Conservation (phyloP, 2,329 filamentous ascomycete species). For the Penicillium janthinellum region DNA sequence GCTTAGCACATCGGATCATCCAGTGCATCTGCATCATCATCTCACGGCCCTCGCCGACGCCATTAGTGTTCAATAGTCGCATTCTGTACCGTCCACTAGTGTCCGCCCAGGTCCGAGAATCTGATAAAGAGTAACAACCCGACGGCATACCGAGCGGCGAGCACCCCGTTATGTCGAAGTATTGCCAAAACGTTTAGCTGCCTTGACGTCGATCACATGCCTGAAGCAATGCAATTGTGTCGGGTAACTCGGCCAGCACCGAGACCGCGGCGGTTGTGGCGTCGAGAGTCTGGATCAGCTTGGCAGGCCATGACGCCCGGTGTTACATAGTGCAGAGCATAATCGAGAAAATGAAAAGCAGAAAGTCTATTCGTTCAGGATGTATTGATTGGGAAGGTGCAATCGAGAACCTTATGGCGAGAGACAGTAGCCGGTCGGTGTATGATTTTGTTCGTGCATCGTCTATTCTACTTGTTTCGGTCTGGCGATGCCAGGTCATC, state of each 20-base stretch:
- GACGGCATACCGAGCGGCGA: conserved; percentile 15
- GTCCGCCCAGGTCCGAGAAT: no score
- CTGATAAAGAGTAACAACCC: no score
- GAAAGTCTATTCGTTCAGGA: no score
- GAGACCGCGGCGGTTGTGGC: conserved; percentile 8
- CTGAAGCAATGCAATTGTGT: neutral
- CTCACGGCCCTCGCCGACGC: no score
- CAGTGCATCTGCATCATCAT: no score
- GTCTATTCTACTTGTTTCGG: conserved; percentile 1
- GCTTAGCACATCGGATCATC: no score
- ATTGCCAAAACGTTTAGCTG: conserved; percentile 6
- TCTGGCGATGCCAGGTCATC: neutral
- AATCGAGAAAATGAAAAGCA: neutral
- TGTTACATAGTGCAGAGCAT: neutral
- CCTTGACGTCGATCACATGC: conserved; percentile 16
- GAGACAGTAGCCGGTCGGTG: neutral
- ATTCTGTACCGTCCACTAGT: no score
- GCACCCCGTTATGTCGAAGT: conserved; percentile 6
- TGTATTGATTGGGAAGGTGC: neutral
- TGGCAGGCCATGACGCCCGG: neutral
- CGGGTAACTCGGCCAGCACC: neutral
- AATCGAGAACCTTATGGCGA: neutral
- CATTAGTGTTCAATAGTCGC: no score
- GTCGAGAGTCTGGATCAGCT: conserved; percentile 12
- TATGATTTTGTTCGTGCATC: neutral